A percentile compares a stretch with the other conserved stretches of the same genome.
phyloP scores from a whole-genome alignment of 2,329 filamentous ascomycete species.

The Pseudophaeomoniella oleicola region DNA sequence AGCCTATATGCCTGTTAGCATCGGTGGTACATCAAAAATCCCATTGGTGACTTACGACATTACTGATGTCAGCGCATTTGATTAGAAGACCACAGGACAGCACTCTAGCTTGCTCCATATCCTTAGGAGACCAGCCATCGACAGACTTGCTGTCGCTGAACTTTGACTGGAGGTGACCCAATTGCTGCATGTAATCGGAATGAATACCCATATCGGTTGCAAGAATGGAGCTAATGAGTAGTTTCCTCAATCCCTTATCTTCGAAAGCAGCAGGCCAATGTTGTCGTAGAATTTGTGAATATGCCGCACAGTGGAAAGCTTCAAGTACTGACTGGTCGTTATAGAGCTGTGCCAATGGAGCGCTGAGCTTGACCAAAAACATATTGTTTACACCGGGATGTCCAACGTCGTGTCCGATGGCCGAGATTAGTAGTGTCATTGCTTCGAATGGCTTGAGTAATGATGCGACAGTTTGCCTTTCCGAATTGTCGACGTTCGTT shows the following conservation, averaged over 20 bases:
- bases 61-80: conserved; percentile 97
- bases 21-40: neutral
- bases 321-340: conserved; percentile 95
- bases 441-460: conserved; percentile 79
- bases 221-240: conserved; percentile 96
- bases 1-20: conserved; percentile 41
- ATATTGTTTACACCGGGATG: conserved; percentile 98
- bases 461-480: conserved; percentile 51
- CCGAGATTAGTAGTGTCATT: conserved; percentile 76
- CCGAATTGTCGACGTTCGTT: conserved; percentile 13
- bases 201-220: conserved; percentile 96
- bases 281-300: conserved; percentile 82
- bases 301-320: conserved; percentile 94
- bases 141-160: conserved; percentile 49
- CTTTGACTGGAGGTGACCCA: conserved; percentile 68
- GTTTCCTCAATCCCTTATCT: conserved; percentile 62
- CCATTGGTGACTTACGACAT: conserved; percentile 55
- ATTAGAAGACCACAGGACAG: conserved; percentile 83
- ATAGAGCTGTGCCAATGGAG: conserved; percentile 85
- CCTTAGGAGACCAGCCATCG: conserved; percentile 63
- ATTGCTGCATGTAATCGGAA: conserved; percentile 87
- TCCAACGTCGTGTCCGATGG: conserved; percentile 95
- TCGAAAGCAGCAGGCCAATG: conserved; percentile 80
- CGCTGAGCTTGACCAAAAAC: conserved; percentile 81
- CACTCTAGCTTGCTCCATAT: conserved; percentile 60